A percentile compares a stretch with the other conserved stretches of the same genome.
Conservation (phyloP, 768 basidiomycete species). For the Rhodotorula kratochvilovae region DNA sequence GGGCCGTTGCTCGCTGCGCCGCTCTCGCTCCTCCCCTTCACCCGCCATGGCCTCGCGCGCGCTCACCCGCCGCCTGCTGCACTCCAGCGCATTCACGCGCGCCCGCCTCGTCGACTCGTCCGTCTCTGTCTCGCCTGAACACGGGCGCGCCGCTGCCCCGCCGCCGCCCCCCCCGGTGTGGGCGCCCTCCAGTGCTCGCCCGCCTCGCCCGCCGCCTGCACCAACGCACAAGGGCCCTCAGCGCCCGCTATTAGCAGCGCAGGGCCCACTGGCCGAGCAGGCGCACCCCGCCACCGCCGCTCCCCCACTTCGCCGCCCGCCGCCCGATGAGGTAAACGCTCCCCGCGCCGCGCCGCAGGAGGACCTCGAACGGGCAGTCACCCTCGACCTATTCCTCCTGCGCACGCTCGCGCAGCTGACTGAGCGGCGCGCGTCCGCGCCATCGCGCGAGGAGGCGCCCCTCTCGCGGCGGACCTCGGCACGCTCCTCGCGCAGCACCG, state of each 20-base stretch:
- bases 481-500: not conserved
- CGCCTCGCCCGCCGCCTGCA: not conserved
- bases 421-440: not conserved
- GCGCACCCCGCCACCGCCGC: not conserved
- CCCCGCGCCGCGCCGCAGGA: not conserved
- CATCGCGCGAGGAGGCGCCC: not conserved
- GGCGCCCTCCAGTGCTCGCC: not conserved
- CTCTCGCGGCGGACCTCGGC: not conserved
- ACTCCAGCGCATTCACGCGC: not conserved
- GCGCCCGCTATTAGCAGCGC: not conserved
- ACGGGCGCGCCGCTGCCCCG: not conserved
- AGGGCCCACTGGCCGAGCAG: not conserved
- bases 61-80: not conserved
- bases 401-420: slow-evolving; percentile 3
- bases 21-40: not conserved
- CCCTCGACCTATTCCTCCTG: slow-evolving; percentile 17
- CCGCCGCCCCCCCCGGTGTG: not conserved
- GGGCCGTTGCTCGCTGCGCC: not conserved
- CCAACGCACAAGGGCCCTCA: not conserved
- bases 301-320: not conserved
- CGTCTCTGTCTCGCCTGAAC: not conserved
- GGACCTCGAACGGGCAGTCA: not conserved
- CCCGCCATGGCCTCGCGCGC: not conserved
- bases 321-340: not conserved
- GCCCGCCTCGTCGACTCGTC: not conserved